A percentile compares a stretch with the other conserved stretches of the same genome.
phyloP scores from a whole-genome alignment of 2,329 filamentous ascomycete genomes.

The Neopestalotiopsis clavispora region DNA sequence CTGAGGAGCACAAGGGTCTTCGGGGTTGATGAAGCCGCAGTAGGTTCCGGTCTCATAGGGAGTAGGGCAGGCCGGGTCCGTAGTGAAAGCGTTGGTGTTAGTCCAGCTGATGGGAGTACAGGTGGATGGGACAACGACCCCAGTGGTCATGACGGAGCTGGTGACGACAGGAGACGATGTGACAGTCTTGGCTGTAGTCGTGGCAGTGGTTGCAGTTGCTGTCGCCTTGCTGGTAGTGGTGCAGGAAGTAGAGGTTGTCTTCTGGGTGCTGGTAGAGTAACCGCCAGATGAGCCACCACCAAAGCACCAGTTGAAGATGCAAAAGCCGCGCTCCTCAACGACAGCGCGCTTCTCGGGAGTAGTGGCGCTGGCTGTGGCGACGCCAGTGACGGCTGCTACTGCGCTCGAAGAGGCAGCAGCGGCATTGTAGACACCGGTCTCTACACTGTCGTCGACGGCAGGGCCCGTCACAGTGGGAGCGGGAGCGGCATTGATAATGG shows the following conservation, averaged over 20 bases:
- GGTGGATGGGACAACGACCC: slow-evolving; percentile 16
- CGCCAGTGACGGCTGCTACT: slow-evolving; percentile 12
- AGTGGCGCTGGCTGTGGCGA: slow-evolving; percentile 13
- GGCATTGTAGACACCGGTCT: slow-evolving; percentile 18
- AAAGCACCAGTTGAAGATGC: slow-evolving; percentile 14
- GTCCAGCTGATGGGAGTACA: slow-evolving; percentile 22
- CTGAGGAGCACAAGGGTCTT: slow-evolving; percentile 41
- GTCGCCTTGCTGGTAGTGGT: slow-evolving; percentile 1
- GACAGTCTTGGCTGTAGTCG: neutral
- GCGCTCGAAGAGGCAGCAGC: slow-evolving; percentile 15
- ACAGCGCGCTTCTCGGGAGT: slow-evolving; percentile 8
- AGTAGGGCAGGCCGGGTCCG: slow-evolving; percentile 32
- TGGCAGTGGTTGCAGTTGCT: neutral
- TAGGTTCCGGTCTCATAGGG: slow-evolving; percentile 36
- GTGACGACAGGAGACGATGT: slow-evolving; percentile 10
- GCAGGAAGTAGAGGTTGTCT: neutral
- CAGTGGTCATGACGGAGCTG: slow-evolving; percentile 1
- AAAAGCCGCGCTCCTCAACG: slow-evolving; percentile 7
- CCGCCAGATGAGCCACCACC: neutral
- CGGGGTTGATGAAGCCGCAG: slow-evolving; percentile 42
- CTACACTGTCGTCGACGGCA: neutral
- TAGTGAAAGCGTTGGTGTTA: slow-evolving; percentile 24
- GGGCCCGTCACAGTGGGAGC: slow-evolving; percentile 15
- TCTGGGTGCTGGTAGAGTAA: neutral
- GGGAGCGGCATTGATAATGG: slow-evolving; percentile 16